Evolutionary conservation across 2,329 filamentous ascomycete species (phyloP).

Genomic region (Domatiomyces globalis): DNA sequence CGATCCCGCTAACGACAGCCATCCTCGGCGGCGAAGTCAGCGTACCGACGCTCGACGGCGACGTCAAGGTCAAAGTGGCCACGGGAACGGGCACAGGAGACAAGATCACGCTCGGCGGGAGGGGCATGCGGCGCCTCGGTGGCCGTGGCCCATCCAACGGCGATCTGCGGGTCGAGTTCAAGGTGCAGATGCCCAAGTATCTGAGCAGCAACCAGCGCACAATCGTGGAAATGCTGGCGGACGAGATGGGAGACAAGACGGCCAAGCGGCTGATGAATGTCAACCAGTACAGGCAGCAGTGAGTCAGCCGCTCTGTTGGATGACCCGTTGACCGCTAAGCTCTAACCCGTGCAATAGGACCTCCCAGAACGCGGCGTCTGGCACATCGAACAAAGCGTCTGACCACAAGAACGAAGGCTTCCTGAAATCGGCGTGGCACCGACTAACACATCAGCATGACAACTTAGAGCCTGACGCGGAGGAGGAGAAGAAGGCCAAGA

Average conservation of each 20-base stretch:
- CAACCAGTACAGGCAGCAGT: constrained; percentile 36
- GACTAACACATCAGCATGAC: constrained; percentile 58
- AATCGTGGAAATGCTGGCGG: constrained; percentile 86
- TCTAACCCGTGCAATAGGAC: constrained; percentile 9
- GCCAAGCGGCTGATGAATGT: constrained; percentile 90
- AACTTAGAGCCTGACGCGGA: constrained; percentile 16
- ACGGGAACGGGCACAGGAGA: constrained; percentile 90
- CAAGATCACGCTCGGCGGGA: constrained; percentile 71
- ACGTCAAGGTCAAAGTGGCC: constrained; percentile 78
- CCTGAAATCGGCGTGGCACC: constrained; percentile 86
- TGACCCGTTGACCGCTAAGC: constrained; percentile 4
- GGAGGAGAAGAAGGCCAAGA: background rate
- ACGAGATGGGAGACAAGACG: constrained; percentile 86
- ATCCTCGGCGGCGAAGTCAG: constrained; percentile 79
- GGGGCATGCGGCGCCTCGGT: constrained; percentile 83
- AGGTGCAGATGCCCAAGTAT: constrained; percentile 89
- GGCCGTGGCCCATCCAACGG: constrained; percentile 54
- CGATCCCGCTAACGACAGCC: constrained; percentile 82
- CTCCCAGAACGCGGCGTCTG: constrained; percentile 6
- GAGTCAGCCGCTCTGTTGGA: constrained; percentile 22
- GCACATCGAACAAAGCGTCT: constrained; percentile 16
- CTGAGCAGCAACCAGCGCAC: constrained; percentile 81
- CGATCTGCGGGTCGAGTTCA: constrained; percentile 87
- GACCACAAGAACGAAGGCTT: constrained; percentile 72
- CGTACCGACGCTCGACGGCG: constrained; percentile 78